Conservation (phyloP, 306 rosid genomes). For the Quercus glauca region DNA sequence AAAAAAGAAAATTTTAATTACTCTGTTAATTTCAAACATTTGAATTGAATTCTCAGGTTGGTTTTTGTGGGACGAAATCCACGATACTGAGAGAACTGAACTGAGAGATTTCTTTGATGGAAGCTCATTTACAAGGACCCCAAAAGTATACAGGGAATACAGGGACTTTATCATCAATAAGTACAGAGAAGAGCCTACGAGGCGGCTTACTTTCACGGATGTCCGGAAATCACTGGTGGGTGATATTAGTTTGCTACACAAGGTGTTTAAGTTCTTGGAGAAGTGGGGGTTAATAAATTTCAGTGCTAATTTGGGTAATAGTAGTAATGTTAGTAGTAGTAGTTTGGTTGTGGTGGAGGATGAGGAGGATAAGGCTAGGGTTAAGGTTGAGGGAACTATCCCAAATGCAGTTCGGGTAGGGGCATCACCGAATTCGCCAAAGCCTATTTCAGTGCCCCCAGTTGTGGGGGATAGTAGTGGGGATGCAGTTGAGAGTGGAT, state of each 20-base stretch:
- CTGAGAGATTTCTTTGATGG: constrained; percentile 75
- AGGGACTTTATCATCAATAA: constrained; percentile 83
- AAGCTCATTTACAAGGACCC: constrained; percentile 67
- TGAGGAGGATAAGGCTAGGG: constrained; percentile 33
- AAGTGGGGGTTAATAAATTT: constrained; percentile 82
- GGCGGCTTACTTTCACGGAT: constrained; percentile 83
- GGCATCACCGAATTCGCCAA: constrained; percentile 70
- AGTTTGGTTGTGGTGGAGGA: constrained; percentile 20
- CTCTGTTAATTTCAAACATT: not conserved
- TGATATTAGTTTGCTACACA: constrained; percentile 67
- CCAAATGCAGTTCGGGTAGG: constrained; percentile 84
- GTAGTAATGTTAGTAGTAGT: not conserved
- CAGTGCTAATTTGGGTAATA: constrained; percentile 29
- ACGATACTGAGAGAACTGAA: constrained; percentile 59
- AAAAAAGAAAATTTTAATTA: not conserved
- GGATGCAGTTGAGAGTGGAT: constrained; percentile 22
- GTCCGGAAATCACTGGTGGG: constrained; percentile 83
- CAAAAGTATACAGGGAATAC: constrained; percentile 74
- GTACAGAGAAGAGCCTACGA: constrained; percentile 82
- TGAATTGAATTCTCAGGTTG: constrained; percentile 49
- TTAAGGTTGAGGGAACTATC: constrained; percentile 71
- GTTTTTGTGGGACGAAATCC: constrained; percentile 94
- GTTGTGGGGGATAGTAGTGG: constrained; percentile 13
- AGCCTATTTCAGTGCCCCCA: constrained; percentile 47
- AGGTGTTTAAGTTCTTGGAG: constrained; percentile 71